A percentile compares a stretch with the other conserved stretches of the same genome.
Evolutionary conservation across 768 basidiomycete species (phyloP).

Genomic region (Auricularia auricula-judae): DNA sequence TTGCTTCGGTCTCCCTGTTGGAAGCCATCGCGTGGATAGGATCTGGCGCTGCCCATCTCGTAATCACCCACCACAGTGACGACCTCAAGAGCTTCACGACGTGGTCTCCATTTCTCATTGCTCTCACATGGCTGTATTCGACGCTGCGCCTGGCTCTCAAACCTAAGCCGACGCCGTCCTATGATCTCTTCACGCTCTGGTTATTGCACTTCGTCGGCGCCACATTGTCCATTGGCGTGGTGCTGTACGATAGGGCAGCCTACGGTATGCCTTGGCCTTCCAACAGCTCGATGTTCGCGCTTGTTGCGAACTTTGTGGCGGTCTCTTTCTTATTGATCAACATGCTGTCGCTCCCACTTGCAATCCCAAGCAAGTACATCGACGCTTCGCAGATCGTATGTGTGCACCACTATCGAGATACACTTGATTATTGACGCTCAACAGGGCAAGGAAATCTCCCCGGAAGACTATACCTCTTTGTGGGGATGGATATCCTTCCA

Average conservation of each 20-base stretch:
- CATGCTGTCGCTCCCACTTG: not conserved
- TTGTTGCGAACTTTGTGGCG: not conserved
- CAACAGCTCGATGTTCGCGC: not conserved
- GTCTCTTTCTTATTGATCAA: not conserved
- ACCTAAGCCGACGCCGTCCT: slow-evolving; percentile 11
- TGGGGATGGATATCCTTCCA: slow-evolving; percentile 61
- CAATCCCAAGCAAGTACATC: not conserved
- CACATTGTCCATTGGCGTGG: slow-evolving; percentile 9
- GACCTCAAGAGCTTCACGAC: not conserved
- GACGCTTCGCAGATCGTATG: not conserved
- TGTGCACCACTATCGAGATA: not conserved
- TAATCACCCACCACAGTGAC: not conserved
- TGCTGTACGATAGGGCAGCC: slow-evolving; percentile 5
- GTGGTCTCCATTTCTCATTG: slow-evolving; percentile 8
- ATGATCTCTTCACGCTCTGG: slow-evolving; percentile 14
- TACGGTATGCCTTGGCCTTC: not conserved
- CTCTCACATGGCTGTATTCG: slow-evolving; percentile 16
- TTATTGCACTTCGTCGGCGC: slow-evolving; percentile 10
- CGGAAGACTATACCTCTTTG: slow-evolving; percentile 67
- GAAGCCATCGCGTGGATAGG: slow-evolving; percentile 12
- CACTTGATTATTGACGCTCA: not conserved
- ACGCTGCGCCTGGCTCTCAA: slow-evolving; percentile 8
- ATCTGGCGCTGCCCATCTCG: slow-evolving; percentile 8
- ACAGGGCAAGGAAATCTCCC: slow-evolving; percentile 46
- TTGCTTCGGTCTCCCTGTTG: slow-evolving; percentile 10